A percentile compares a stretch with the other conserved stretches of the same genome.
Evolutionary conservation across 495 filamentous ascomycete genomes (phyloP).

Genomic region (Letharia columbiana): DNA sequence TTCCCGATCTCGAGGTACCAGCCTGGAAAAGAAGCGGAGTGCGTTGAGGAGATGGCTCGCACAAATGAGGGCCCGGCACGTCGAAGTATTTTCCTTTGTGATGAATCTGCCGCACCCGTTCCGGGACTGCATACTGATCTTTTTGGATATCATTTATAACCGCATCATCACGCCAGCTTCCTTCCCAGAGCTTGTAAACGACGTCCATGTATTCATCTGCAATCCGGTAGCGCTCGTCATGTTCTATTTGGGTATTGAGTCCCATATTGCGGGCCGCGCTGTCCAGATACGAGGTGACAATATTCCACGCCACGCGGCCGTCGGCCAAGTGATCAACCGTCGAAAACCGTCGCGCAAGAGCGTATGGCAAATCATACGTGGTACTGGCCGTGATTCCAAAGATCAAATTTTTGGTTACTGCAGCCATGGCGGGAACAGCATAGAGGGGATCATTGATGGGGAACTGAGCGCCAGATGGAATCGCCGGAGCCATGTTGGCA

Average conservation of each 20-base stretch:
- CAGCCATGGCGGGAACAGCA: neutral
- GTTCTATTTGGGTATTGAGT: neutral
- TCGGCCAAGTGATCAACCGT: conserved; percentile 53
- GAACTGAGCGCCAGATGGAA: neutral
- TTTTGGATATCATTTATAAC: neutral
- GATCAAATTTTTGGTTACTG: neutral
- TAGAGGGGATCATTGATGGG: neutral
- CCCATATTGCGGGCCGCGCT: conserved; percentile 48
- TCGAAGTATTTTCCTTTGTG: neutral
- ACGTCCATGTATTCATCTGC: neutral
- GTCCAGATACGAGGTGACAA: conserved; percentile 53
- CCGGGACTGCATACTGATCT: neutral
- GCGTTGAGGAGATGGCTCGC: neutral
- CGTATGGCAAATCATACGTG: neutral
- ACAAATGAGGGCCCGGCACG: neutral
- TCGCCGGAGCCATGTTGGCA: neutral
- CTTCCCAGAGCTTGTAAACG: neutral
- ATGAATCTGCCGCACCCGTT: neutral
- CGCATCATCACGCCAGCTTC: neutral
- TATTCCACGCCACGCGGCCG: conserved; percentile 50
- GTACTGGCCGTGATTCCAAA: neutral
- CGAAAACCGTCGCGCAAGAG: conserved; percentile 22
- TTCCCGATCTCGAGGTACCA: neutral
- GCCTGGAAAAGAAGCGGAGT: neutral
- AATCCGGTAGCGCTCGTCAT: neutral